phyloP scores from a whole-genome alignment of 2,329 filamentous ascomycete species.

The Curvularia sp. region DNA sequence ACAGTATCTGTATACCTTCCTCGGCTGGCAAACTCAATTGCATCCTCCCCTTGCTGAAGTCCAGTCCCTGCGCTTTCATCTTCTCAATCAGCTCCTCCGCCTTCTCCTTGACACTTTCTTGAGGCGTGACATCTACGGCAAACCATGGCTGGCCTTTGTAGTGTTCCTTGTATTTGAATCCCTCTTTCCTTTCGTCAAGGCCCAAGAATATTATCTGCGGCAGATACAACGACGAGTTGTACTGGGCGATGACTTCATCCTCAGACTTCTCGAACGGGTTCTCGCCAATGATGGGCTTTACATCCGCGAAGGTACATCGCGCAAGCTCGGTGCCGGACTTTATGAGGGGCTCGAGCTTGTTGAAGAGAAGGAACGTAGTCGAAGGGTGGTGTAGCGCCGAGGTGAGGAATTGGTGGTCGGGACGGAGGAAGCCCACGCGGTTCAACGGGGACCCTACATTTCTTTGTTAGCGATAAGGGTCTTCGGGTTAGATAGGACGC shows the following conservation, averaged over 20 bases:
- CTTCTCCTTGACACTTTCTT: constrained; percentile 66
- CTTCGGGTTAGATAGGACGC: not conserved
- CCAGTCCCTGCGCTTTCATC: constrained; percentile 66
- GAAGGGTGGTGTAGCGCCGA: constrained; percentile 70
- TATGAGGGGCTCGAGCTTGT: constrained; percentile 77
- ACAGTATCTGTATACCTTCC: constrained; percentile 60
- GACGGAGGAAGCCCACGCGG: constrained; percentile 78
- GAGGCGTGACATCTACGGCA: constrained; percentile 84
- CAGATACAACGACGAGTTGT: constrained; percentile 71
- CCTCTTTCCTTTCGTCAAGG: constrained; percentile 70
- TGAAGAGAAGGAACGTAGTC: constrained; percentile 78
- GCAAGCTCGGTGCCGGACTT: constrained; percentile 67
- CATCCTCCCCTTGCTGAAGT: constrained; percentile 72
- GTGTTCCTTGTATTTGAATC: constrained; percentile 67
- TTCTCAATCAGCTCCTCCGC: constrained; percentile 66
- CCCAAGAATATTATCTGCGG: constrained; percentile 86
- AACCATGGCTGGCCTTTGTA: constrained; percentile 87
- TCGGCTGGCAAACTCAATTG: constrained; percentile 66
- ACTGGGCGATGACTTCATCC: constrained; percentile 73
- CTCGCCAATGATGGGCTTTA: constrained; percentile 72
- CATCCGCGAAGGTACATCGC: constrained; percentile 71
- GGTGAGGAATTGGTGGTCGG: constrained; percentile 73
- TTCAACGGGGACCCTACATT: constrained; percentile 72
- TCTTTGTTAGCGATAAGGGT: constrained; percentile 5
- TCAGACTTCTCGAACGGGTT: constrained; percentile 76